Percentiles rank a stretch among this genome's conserved stretches.
Conservation (phyloP, 192 early-diverging fungal genomes). For the Backusella parvicylindrica region DNA sequence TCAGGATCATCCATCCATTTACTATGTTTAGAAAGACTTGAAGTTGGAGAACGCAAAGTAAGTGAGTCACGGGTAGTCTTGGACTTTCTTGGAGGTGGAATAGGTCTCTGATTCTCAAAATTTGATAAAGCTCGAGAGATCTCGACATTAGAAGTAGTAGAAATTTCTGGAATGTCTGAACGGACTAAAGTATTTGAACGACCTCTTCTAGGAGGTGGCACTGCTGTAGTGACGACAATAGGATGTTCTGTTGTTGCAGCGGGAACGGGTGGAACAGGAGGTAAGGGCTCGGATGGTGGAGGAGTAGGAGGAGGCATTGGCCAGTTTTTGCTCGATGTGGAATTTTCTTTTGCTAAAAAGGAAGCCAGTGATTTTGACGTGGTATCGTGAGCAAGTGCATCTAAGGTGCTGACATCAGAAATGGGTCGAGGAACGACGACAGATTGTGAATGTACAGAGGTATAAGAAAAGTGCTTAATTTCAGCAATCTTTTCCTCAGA, state of each 20-base stretch:
- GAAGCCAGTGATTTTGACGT: not conserved
- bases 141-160: not conserved
- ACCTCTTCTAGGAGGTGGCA: slow-evolving; percentile 2
- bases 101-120: not conserved
- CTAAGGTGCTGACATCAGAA: not conserved
- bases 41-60: not conserved
- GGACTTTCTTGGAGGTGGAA: not conserved
- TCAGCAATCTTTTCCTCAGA: not conserved
- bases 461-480: slow-evolving; percentile 10
- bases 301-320: slow-evolving; percentile 20
- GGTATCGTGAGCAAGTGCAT: not conserved
- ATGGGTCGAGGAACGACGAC: not conserved
- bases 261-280: slow-evolving; percentile 3
- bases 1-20: slow-evolving; percentile 27
- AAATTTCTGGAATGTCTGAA: slow-evolving; percentile 2
- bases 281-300: slow-evolving; percentile 20
- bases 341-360: not conserved
- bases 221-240: not conserved
- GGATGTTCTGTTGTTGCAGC: not conserved
- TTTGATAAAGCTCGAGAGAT: not conserved
- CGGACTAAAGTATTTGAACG: not conserved
- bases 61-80: not conserved
- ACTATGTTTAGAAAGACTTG: not conserved
- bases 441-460: slow-evolving; percentile 9
- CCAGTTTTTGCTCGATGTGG: not conserved